phyloP scores from a whole-genome alignment of 73 alveolate genomes.

The Paramecium caudatum region DNA sequence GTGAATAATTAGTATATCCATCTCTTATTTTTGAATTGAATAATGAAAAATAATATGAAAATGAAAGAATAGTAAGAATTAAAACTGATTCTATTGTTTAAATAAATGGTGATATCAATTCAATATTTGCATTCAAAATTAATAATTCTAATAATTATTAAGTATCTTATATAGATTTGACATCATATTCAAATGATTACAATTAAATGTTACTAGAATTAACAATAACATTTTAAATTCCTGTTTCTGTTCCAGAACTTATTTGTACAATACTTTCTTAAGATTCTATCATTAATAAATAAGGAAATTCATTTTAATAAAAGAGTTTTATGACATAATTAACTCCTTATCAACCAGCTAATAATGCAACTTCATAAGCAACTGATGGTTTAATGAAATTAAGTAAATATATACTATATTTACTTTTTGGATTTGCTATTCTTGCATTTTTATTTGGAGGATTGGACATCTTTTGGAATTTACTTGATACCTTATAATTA shows the following conservation, averaged over 20 bases:
- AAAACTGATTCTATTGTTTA: not conserved
- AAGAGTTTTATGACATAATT: not conserved
- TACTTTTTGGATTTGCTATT: conserved; percentile 44
- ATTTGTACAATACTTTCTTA: not conserved
- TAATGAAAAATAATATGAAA: not conserved
- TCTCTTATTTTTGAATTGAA: not conserved
- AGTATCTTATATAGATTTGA: not conserved
- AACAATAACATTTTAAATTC: not conserved
- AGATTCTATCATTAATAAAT: not conserved
- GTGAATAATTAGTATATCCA: not conserved
- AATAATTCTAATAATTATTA: not conserved
- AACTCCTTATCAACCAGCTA: not conserved
- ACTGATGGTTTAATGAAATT: conserved; percentile 51
- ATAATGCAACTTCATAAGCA: not conserved
- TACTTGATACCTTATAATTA: conserved; percentile 18
- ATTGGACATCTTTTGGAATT: conserved; percentile 57
- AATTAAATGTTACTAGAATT: not conserved
- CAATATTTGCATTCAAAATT: not conserved
- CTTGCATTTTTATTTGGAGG: conserved; percentile 69
- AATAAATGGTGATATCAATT: conserved; percentile 1
- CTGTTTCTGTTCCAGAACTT: not conserved
- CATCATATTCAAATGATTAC: not conserved
- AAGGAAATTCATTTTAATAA: conserved; percentile 3
- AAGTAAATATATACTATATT: conserved; percentile 8
- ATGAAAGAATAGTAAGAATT: not conserved